These are phyloP conservation scores for Fusarium mexicanum DNA, from an alignment of 2,329 filamentous ascomycete species.

Conservation along the genomic window DNA sequence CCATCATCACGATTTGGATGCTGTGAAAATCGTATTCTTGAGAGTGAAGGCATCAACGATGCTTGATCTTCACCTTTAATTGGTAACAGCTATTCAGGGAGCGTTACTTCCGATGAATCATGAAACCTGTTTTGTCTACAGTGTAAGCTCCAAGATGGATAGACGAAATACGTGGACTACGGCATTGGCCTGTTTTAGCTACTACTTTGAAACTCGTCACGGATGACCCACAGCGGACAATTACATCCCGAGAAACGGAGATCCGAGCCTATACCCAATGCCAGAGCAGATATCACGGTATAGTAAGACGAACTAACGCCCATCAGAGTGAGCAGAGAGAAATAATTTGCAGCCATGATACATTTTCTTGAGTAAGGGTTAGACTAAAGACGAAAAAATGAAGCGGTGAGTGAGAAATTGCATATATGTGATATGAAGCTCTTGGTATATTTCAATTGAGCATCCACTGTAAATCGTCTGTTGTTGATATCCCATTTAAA, in stretches of 20 bases:
- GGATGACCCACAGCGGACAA: not conserved
- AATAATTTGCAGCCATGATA: not conserved
- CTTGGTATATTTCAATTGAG: not conserved
- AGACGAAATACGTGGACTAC: not conserved
- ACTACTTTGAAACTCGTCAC: not conserved
- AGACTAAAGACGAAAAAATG: not conserved
- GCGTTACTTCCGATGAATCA: not conserved
- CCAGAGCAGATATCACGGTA: not conserved
- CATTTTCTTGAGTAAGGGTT: rapidly evolving
- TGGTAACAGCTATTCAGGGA: not conserved
- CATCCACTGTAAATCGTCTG: not conserved
- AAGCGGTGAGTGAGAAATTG: not conserved
- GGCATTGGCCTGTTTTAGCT: not conserved
- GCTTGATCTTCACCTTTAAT: not conserved
- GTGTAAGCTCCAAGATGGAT: not conserved
- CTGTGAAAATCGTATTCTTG: not conserved
- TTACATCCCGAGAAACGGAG: not conserved
- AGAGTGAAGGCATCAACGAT: not conserved
- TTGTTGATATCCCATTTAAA: not conserved
- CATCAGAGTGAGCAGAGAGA: not conserved
- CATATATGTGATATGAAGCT: not conserved
- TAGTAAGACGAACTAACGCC: not conserved
- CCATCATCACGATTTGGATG: not conserved
- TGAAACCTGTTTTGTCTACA: not conserved
- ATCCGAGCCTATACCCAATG: too few species aligned